A percentile compares a stretch with the other conserved stretches of the same genome.
phyloP scores from a whole-genome alignment of 1,284 basidiomycete species.

The Cryptococcus neoformans region DNA sequence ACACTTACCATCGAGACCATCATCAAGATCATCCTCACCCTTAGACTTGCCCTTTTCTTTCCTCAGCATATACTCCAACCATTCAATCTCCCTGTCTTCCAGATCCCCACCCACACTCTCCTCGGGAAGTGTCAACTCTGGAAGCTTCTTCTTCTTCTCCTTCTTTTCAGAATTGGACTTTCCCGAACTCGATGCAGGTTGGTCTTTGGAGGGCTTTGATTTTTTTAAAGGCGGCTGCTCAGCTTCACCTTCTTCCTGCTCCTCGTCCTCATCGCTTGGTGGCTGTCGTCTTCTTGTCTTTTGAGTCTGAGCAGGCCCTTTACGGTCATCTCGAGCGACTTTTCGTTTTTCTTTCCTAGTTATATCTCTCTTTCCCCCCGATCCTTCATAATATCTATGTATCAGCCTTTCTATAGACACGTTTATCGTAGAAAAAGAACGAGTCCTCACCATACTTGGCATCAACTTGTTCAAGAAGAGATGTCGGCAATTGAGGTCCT shows the following conservation, averaged over 20 bases:
- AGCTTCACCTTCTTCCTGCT: not conserved
- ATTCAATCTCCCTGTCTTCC: constrained; percentile 73
- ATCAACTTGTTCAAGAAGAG: constrained; percentile 36
- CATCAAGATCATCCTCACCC: constrained; percentile 41
- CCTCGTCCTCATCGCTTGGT: constrained; percentile 20
- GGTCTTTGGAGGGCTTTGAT: not conserved
- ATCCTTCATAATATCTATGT: not conserved
- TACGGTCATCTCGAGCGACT: constrained; percentile 8
- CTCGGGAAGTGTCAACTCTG: constrained; percentile 40
- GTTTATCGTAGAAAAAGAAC: not conserved
- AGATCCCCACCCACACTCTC: constrained; percentile 45
- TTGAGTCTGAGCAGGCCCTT: not conserved
- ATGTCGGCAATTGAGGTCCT: constrained; percentile 35
- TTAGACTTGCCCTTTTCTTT: constrained; percentile 54
- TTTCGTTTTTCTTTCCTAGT: constrained; percentile 18
- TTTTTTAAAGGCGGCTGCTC: not conserved
- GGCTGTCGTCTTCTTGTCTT: not conserved
- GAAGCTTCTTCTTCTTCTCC: constrained; percentile 25
- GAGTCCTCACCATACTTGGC: constrained; percentile 23
- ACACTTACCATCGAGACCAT: constrained; percentile 60
- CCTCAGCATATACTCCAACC: constrained; percentile 66
- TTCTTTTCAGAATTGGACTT: not conserved
- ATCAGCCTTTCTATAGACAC: not conserved
- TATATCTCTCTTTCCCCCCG: not conserved
- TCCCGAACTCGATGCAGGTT: too few species aligned